Evolutionary conservation across 139 green algal species (phyloP).

Genomic region (Tetratostichococcus sp.): DNA sequence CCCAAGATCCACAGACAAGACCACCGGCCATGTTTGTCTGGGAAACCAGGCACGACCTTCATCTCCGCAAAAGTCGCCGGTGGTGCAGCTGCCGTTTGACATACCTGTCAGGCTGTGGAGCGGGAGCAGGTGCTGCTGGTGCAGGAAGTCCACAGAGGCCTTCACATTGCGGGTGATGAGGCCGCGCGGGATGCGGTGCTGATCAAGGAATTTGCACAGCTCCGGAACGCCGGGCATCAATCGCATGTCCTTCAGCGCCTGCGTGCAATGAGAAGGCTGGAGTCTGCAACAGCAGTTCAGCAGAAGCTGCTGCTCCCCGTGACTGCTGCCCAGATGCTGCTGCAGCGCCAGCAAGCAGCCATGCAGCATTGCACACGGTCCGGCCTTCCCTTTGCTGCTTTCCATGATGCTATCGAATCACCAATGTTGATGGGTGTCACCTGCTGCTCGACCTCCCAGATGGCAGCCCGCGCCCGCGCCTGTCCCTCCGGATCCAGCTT

Average conservation of each 20-base stretch:
- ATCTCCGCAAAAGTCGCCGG: no score
- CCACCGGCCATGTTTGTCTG: no score
- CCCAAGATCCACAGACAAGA: no score
- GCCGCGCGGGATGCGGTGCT: constrained; percentile 42
- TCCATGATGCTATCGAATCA: no score
- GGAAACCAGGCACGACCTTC: no score
- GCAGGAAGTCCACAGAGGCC: constrained; percentile 46
- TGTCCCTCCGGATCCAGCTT: constrained; percentile 26
- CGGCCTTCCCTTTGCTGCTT: no score
- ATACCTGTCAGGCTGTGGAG: constrained; percentile 5
- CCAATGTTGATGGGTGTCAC: no score
- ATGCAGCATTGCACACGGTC: no score
- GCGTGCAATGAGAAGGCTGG: no score
- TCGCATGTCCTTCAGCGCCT: constrained; percentile 66
- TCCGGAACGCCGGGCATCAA: constrained; percentile 71
- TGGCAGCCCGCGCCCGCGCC: constrained; percentile 22
- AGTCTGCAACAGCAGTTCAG: no score
- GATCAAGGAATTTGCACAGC: constrained; percentile 58
- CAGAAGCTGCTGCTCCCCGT: no score
- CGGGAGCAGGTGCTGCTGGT: constrained; percentile 36
- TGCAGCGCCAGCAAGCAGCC: neutral
- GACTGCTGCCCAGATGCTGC: neutral
- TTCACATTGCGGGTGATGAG: constrained; percentile 71
- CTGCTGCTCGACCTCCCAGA: constrained; percentile 56
- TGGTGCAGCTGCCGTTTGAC: no score